A percentile compares a stretch with the other conserved stretches of the same genome.
These are phyloP conservation scores for Eimeria mitis DNA, from an alignment of 169 alveolate species.

Conservation along the genomic window DNA sequence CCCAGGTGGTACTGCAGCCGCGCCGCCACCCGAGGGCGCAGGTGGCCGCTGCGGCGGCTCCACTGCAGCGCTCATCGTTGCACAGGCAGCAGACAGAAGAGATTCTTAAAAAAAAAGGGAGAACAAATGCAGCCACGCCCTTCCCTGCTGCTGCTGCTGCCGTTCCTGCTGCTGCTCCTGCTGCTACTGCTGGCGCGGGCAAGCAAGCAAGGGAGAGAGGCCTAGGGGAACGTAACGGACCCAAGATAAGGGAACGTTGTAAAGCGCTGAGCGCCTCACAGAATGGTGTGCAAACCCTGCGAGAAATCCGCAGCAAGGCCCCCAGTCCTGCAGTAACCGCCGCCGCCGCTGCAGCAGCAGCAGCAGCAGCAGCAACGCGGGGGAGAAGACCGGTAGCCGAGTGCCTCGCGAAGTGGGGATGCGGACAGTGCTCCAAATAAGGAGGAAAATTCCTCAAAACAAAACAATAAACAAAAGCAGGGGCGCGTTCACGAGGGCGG, in stretches of 20 bases:
- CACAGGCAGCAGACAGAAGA: not conserved
- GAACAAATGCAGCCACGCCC: not conserved
- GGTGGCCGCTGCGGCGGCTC: conserved; percentile 72
- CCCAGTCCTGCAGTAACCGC: conserved; percentile 2
- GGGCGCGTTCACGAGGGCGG: not conserved
- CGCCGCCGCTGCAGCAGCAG: conserved; percentile 47
- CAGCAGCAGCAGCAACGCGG: conserved; percentile 54
- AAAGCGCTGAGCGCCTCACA: not conserved
- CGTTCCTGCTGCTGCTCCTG: not conserved
- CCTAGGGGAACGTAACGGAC: not conserved
- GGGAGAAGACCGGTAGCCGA: not conserved
- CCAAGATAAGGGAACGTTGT: not conserved
- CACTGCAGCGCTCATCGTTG: conserved; percentile 76
- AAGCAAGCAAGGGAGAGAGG: not conserved
- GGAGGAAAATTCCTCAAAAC: not conserved
- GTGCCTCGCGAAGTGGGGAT: not conserved
- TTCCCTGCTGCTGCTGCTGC: not conserved
- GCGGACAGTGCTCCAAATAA: not conserved
- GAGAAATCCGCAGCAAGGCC: not conserved
- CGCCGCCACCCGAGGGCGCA: not conserved
- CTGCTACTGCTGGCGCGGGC: not conserved
- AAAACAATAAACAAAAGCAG: too few relatives aligned
- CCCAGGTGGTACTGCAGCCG: conserved; percentile 2
- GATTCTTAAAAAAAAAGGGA: not conserved
- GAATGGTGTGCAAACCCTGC: not conserved